Conservation (phyloP, 2,329 filamentous ascomycete genomes). For the Elsinoe fawcettii region DNA sequence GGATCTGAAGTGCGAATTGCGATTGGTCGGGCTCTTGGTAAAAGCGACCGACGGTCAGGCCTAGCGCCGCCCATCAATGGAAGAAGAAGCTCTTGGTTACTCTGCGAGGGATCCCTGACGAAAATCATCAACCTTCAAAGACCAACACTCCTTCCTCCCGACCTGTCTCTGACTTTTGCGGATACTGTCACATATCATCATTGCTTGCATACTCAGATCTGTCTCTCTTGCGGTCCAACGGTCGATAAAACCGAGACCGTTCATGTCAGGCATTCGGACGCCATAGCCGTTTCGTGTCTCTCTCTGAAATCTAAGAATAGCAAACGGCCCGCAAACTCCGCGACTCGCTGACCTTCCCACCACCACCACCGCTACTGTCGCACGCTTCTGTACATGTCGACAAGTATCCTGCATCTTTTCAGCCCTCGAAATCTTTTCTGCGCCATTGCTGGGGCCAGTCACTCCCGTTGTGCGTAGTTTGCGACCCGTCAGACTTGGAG, state of each 20-base stretch:
- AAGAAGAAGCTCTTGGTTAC: neutral
- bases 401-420: neutral
- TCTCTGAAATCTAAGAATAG: conserved; percentile 16
- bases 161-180: neutral
- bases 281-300: conserved; percentile 11
- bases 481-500: neutral
- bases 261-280: neutral
- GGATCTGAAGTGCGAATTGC: neutral
- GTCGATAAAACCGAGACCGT: conserved; percentile 15
- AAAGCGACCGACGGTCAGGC: conserved; percentile 1
- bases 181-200: neutral
- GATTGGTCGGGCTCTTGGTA: neutral
- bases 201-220: neutral
- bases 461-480: neutral
- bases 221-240: conserved; percentile 10
- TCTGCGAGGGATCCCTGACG: conserved; percentile 3
- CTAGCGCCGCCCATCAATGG: conserved; percentile 5
- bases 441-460: neutral
- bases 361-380: neutral
- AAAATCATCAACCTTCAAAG: neutral
- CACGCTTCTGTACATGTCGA: neutral
- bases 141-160: neutral
- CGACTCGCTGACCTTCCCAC: conserved; percentile 15
- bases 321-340: conserved; percentile 12
- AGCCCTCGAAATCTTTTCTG: neutral